Evolutionary conservation across 768 basidiomycete genomes (phyloP).

Genomic region (Pisolithus tinctorius): DNA sequence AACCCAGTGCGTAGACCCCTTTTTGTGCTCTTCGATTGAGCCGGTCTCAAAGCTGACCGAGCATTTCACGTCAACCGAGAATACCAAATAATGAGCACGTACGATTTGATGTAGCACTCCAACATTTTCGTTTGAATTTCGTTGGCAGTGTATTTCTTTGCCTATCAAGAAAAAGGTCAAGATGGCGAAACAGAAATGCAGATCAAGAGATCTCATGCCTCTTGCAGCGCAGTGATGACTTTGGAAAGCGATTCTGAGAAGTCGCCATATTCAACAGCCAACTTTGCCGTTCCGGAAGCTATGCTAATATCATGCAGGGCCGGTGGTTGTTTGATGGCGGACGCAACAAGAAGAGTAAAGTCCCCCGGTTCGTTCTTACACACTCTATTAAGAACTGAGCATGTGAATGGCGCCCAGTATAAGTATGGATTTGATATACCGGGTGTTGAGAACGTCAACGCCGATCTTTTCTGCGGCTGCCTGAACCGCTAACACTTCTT

Average conservation of each 20-base stretch:
- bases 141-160: slow-evolving; percentile 68
- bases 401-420: not conserved
- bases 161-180: slow-evolving; percentile 33
- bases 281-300: slow-evolving; percentile 36
- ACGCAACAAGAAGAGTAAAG: slow-evolving; percentile 74
- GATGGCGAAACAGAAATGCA: not conserved
- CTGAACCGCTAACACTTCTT: slow-evolving; percentile 74
- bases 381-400: slow-evolving; percentile 40
- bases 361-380: slow-evolving; percentile 55
- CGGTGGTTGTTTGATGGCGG: slow-evolving; percentile 39
- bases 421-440: slow-evolving; percentile 34
- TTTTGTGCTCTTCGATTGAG: slow-evolving; percentile 72
- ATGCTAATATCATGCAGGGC: slow-evolving; percentile 41
- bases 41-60: slow-evolving; percentile 57
- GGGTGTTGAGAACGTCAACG: slow-evolving; percentile 77
- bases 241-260: slow-evolving; percentile 51
- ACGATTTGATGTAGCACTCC: slow-evolving; percentile 75
- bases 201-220: slow-evolving; percentile 34
- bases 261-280: slow-evolving; percentile 74
- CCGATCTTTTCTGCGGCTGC: slow-evolving; percentile 65
- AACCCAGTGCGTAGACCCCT: slow-evolving; percentile 76
- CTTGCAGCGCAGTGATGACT: slow-evolving; percentile 47
- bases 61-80: not conserved
- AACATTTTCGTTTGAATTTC: slow-evolving; percentile 70
- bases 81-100: slow-evolving; percentile 12